Percentiles rank a stretch among this genome's conserved stretches.
Evolutionary conservation across 257 asterid species (phyloP).

Genomic region (Leptodermis oblonga): DNA sequence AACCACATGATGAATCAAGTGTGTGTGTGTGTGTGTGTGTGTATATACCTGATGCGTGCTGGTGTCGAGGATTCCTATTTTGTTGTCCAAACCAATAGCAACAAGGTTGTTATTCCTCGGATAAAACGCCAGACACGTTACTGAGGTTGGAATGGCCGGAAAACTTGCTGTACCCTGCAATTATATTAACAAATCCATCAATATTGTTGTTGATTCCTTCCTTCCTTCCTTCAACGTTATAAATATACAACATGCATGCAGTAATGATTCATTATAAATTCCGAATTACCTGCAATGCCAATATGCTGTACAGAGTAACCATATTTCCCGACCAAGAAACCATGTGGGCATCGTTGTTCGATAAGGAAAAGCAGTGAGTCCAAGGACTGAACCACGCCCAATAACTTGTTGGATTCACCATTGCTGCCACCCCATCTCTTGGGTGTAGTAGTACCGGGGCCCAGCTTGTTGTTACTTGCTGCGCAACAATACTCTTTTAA

Average conservation of each 20-base stretch:
- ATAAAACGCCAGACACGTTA: conserved; percentile 55
- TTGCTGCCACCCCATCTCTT: conserved; percentile 29
- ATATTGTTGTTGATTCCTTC: too few species aligned
- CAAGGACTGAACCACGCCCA: neutral
- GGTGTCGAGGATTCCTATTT: too few species aligned
- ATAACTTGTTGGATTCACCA: neutral
- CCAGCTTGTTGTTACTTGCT: conserved; percentile 48
- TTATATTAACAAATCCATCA: too few species aligned
- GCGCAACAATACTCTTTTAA: too few species aligned
- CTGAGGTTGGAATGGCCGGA: conserved; percentile 45
- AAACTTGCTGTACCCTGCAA: conserved; percentile 44
- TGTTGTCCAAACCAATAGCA: conserved; percentile 59
- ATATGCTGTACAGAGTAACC: neutral
- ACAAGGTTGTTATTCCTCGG: conserved; percentile 66
- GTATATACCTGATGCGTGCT: too few species aligned
- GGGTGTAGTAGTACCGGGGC: conserved; percentile 51
- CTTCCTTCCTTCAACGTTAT: too few species aligned
- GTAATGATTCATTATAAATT: neutral
- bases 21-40: too few species aligned
- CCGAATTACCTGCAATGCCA: conserved; percentile 12
- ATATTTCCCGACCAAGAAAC: conserved; percentile 6
- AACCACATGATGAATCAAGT: too few species aligned
- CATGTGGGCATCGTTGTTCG: conserved; percentile 15
- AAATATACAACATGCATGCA: too few species aligned
- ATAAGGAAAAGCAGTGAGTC: conserved; percentile 9